Conservation (phyloP, 148 eudicot species). For the Hydrangea macrophylla region DNA sequence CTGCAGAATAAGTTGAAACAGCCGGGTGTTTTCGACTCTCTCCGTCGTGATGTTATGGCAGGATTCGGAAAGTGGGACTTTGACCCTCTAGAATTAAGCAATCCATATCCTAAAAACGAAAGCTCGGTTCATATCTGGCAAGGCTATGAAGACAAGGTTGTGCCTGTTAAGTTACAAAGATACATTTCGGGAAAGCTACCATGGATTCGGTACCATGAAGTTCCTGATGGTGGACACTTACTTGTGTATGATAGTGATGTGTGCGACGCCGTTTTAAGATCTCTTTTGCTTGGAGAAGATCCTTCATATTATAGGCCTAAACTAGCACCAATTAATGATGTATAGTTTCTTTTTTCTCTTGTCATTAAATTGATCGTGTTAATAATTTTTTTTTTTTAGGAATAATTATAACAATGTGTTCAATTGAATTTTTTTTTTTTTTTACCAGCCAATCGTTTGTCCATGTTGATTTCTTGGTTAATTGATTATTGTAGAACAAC, state of each 20-base stretch:
- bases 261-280: conserved; percentile 39
- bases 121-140: conserved; percentile 47
- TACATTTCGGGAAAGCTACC: conserved; percentile 31
- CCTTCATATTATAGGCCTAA: conserved; percentile 27
- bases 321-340: neutral
- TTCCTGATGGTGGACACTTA: conserved; percentile 49
- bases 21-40: conserved; percentile 32
- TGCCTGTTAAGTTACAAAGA: conserved; percentile 39
- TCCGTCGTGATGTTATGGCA: conserved; percentile 35
- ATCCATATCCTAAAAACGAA: conserved; percentile 38
- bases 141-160: conserved; percentile 45
- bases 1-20: conserved; percentile 27
- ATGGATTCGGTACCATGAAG: conserved; percentile 51
- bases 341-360: neutral
- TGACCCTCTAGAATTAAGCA: conserved; percentile 30
- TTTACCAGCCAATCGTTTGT: too few species aligned
- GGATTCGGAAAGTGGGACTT: conserved; percentile 50
- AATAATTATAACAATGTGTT: too few species aligned
- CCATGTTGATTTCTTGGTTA: neutral
- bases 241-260: conserved; percentile 36
- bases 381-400: too few species aligned
- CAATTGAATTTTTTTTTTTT: too few species aligned
- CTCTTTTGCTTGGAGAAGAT: conserved; percentile 50
- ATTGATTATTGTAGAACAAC: conserved; percentile 10
- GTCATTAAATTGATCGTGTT: conserved; percentile 16